Base-by-base conservation (phyloP, 345 rosid genomes). In the Gossypium thurberi region DNA sequence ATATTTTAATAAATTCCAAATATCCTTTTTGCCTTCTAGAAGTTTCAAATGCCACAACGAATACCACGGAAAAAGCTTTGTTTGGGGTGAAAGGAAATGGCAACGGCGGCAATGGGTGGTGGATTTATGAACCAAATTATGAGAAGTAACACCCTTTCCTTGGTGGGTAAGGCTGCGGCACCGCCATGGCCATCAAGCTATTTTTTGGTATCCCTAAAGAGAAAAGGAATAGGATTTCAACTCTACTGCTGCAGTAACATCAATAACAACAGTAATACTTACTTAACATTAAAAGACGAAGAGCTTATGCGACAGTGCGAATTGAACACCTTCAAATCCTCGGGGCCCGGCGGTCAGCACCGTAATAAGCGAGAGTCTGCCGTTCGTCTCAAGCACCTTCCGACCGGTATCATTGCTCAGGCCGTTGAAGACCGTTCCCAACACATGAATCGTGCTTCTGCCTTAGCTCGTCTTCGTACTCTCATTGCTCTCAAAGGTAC, bases 291-390 rank as follows among this genome's bases (percentile, higher is more conserved):
- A 70, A 86, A 76, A 17, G 93, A 95, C 63, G 94, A 85, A 37
- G 96, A 91, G 71, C 84, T 95, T 73, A 88, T 91, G 89, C 87
- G 78, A 70, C 89, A 91, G 70, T 95, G 98, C 76, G 86, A 86
- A 67, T 80, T 91, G 80, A 85, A 59, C 62, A 91, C 90, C 0
- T 95, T 85, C 75, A 91, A 87, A 79, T 78, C 92, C 5, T 92
- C 97, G 17, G 97, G 98, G 0, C 97, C 96, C 0, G 99, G 98
- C 14, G 98, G 99, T 46, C 99, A 95, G 74, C 99, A 92, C 88
- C 89, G 99, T 44, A 95, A 95, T 84, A 95, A 95, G 70, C 92
- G 98, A 6, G 99, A 92, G 77, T 87, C 98, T 13, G 98, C 98
- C 47, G 97, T 95, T 14, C 88, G 98, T 23, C 78, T 95, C 69